These are phyloP conservation scores for Microbotryum lychnidis-dioicae DNA, from an alignment of 1,284 basidiomycete species.

Conservation along the genomic window DNA sequence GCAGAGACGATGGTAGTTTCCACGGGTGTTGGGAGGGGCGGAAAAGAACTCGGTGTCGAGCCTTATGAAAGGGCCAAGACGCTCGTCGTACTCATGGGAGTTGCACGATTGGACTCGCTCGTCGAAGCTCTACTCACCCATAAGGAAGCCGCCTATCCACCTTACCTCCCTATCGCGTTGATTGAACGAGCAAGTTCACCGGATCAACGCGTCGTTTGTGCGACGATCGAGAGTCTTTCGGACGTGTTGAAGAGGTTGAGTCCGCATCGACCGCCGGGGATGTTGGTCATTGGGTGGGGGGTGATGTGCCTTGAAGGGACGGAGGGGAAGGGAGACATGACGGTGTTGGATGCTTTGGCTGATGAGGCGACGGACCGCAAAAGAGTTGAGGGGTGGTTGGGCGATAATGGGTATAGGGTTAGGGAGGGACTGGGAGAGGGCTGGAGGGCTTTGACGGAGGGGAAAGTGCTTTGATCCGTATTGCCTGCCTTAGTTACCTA, in stretches of 20 bases:
- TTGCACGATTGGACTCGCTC: conserved; percentile 52
- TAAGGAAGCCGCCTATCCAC: conserved; percentile 53
- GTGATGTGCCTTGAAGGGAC: conserved; percentile 43
- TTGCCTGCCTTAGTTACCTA: too few species aligned
- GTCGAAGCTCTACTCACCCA: conserved; percentile 20
- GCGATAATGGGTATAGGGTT: conserved; percentile 51
- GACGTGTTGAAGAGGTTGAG: conserved; percentile 63
- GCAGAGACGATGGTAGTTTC: conserved; percentile 82
- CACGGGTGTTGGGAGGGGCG: conserved; percentile 83
- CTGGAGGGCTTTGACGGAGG: conserved; percentile 34
- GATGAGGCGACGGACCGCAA: conserved; percentile 45
- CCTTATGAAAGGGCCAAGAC: conserved; percentile 76
- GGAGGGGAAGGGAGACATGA: conserved; percentile 48
- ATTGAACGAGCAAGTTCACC: conserved; percentile 86
- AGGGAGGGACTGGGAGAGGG: conserved; percentile 38
- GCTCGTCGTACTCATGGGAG: conserved; percentile 85
- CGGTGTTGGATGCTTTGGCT: conserved; percentile 45
- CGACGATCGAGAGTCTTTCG: conserved; percentile 66
- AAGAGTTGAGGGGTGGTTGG: conserved; percentile 55
- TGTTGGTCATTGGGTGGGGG: conserved; percentile 91
- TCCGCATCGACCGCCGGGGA: conserved; percentile 86
- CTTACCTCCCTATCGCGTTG: conserved; percentile 74
- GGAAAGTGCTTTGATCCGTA: too few species aligned
- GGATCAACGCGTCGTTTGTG: conserved; percentile 77
- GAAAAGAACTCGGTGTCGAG: conserved; percentile 73